phyloP scores from a whole-genome alignment of 345 rosid species.

The Populus ilicifolia region DNA sequence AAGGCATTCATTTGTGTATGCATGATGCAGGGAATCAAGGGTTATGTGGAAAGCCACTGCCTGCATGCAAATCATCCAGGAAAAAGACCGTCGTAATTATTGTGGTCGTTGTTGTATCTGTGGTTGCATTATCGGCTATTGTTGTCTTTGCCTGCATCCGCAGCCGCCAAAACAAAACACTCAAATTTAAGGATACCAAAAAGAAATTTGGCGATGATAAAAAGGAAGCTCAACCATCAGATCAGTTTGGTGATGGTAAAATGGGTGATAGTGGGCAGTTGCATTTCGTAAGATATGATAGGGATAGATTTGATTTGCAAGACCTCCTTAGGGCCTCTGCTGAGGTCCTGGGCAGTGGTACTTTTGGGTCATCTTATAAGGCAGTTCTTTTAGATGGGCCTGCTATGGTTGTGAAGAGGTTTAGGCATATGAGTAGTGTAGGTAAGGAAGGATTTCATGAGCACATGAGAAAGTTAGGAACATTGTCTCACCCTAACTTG shows the following conservation, averaged over 20 bases:
- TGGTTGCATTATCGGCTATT: conserved; percentile 20
- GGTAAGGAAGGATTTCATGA: conserved; percentile 60
- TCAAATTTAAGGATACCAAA: conserved; percentile 26
- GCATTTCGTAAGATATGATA: conserved; percentile 45
- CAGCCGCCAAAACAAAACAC: conserved; percentile 9
- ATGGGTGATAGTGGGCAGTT: conserved; percentile 36
- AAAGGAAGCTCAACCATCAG: conserved; percentile 21
- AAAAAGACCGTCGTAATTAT: conserved; percentile 35
- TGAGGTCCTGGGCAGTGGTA: conserved; percentile 71
- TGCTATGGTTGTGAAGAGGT: conserved; percentile 75
- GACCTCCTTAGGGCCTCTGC: conserved; percentile 80
- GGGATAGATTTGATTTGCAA: conserved; percentile 62
- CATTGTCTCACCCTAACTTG: conserved; percentile 64
- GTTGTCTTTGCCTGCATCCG: conserved; percentile 9
- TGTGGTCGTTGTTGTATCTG: conserved; percentile 13
- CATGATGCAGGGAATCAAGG: conserved; percentile 49
- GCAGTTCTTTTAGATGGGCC: conserved; percentile 51
- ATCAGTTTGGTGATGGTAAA: not conserved
- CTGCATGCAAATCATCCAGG: conserved; percentile 44
- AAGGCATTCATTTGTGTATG: not conserved
- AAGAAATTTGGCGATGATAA: conserved; percentile 22
- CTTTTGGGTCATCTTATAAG: conserved; percentile 78
- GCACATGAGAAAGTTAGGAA: conserved; percentile 68
- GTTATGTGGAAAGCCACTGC: conserved; percentile 69
- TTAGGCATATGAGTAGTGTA: conserved; percentile 53